Evolutionary conservation across 305 asterid genomes (phyloP), one percentile per base, ranked within the genome.

Genomic region (Rubia tinctorum): DNA sequence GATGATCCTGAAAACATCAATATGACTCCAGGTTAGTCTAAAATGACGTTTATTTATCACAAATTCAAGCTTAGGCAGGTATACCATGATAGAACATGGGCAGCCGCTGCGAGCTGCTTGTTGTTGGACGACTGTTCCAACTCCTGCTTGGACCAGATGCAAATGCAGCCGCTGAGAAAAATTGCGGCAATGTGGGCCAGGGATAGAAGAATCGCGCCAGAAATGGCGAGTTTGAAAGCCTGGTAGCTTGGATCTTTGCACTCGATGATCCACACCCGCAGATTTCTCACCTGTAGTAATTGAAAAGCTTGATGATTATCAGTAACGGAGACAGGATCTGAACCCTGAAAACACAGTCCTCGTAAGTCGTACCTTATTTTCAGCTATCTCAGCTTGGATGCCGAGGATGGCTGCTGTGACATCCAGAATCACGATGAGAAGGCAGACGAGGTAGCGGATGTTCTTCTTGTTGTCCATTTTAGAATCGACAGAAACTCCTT

Each of bases 381-480:
- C 91, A 20, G 90, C 97, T 58, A 90, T 86, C 83, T 94, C 96
- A 12, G 91, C 99, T 80, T 91, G 82, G 71, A 94, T 94, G 22
- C 97, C 93, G 6, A 94, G 96, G 76, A 91, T 72, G 39, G 95
- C 99, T 0, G 97, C 99, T 42, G 70, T 71, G 63, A 91, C 78
- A 75, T 91, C 99, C 82, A 91, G 20, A 65, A 75, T 78, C 80
- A 91, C 82, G 88, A 94, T 79, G 45, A 82, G n/a, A 68, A 89
- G 76, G 72, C 92, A 88, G 1, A 84, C 84, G 30, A 90, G 82
- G 75, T 85, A 79, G 53, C 81, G 83, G 6, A 77, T 20, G 71
- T 80, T 78, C 77, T 73, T 53, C 60, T 53, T 53, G 60, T 53
- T 87, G 20, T 82, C 88, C 97, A 91, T 91, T 15, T 66, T 20